A percentile compares a stretch with the other conserved stretches of the same genome.
These are phyloP conservation scores for Hirschioporus abietinus DNA, from an alignment of 768 basidiomycete genomes.

Conservation along the genomic window DNA sequence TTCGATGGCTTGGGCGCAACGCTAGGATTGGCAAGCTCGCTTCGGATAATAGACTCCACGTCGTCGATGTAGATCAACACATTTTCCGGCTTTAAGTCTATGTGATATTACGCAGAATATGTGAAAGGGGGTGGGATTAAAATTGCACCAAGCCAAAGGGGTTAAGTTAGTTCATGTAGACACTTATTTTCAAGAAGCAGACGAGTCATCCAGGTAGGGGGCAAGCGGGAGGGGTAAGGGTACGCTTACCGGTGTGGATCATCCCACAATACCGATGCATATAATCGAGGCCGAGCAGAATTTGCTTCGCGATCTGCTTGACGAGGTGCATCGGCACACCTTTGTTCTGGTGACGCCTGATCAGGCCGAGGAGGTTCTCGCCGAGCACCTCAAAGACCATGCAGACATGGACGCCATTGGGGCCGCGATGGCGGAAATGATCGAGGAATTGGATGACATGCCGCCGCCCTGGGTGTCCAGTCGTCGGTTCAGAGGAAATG, in stretches of 20 bases:
- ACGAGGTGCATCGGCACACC: conserved; percentile 92
- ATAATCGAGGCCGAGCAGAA: conserved; percentile 92
- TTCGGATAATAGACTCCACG: conserved; percentile 86
- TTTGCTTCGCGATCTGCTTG: conserved; percentile 95
- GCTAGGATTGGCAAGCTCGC: conserved; percentile 61
- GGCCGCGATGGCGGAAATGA: conserved; percentile 94
- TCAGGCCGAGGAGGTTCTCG: conserved; percentile 91
- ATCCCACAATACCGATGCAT: conserved; percentile 97
- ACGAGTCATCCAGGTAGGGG: background rate
- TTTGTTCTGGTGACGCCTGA: conserved; percentile 97
- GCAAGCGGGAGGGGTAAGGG: background rate
- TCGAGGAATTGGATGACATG: conserved; percentile 98
- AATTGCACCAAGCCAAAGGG: background rate
- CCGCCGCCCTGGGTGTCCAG: conserved; percentile 79
- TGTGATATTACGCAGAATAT: background rate
- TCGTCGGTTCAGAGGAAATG: conserved; percentile 73
- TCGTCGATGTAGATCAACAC: conserved; percentile 96
- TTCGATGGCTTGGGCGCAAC: conserved; percentile 48
- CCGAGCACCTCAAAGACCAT: conserved; percentile 99
- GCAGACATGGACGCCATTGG: conserved; percentile 96
- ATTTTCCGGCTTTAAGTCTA: conserved; percentile 96
- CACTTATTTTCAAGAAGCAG: background rate
- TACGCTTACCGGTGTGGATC: conserved; percentile 76
- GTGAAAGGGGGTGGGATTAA: background rate
- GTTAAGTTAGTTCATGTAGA: background rate